phyloP scores from a whole-genome alignment of 108 stramenopile species.

The Aureococcus anophagefferens region DNA sequence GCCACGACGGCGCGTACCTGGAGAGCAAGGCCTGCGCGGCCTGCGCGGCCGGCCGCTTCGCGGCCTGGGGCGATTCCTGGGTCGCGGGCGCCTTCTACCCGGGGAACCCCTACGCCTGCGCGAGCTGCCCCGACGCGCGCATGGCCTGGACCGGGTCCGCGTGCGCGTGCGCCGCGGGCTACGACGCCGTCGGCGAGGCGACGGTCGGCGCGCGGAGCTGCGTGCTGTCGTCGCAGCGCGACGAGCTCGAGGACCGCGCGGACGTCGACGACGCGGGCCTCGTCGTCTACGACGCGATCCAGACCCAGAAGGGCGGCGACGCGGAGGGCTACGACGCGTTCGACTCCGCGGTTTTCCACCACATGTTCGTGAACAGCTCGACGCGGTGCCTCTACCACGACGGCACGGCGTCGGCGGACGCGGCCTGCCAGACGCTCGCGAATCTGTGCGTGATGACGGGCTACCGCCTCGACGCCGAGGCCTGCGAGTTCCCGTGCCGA shows the following conservation, averaged over 20 bases:
- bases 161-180: conserved; percentile 44
- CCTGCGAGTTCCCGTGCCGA: conserved; percentile 31
- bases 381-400: conserved; percentile 43
- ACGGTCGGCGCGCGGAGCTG: conserved; percentile 42
- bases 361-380: conserved; percentile 39
- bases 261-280: conserved; percentile 9
- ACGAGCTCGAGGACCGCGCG: conserved; percentile 16
- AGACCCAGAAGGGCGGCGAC: conserved; percentile 10
- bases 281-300: conserved; percentile 24
- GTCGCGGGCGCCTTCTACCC: conserved; percentile 32
- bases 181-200: conserved; percentile 32
- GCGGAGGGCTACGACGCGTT: conserved; percentile 13
- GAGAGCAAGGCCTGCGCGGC: conserved; percentile 14
- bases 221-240: conserved; percentile 16
- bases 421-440: conserved; percentile 47
- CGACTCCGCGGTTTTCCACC: conserved; percentile 33
- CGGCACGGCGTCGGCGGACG: conserved; percentile 7
- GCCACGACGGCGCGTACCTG: conserved; percentile 18
- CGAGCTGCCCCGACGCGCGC: conserved; percentile 48
- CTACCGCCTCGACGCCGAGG: conserved; percentile 38
- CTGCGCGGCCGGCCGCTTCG: conserved; percentile 21
- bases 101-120: conserved; percentile 34
- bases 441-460: conserved; percentile 61
- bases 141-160: conserved; percentile 44
- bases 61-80: not conserved